phyloP scores from a whole-genome alignment of 352 stramenopile species.

The Phytophthora agathidicida region DNA sequence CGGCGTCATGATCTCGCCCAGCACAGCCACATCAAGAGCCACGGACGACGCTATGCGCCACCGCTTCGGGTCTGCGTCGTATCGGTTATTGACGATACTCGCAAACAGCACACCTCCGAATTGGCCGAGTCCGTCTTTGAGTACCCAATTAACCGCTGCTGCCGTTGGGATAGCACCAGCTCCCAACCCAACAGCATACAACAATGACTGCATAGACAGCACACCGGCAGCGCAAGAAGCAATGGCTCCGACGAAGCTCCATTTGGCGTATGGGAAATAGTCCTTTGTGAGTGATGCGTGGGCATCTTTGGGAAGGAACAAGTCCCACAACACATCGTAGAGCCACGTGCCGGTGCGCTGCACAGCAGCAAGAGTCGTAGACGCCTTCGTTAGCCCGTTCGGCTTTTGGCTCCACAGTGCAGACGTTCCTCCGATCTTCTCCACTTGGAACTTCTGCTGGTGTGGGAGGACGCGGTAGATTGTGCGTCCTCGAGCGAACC shows the following conservation, averaged over 20 bases:
- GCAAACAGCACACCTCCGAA: constrained; percentile 96
- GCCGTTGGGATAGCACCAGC: constrained; percentile 85
- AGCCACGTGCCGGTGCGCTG: constrained; percentile 40
- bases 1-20: constrained; percentile 93
- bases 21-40: constrained; percentile 89
- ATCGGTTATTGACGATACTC: constrained; percentile 90
- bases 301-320: constrained; percentile 93
- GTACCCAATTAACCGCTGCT: constrained; percentile 95
- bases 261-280: constrained; percentile 91
- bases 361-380: constrained; percentile 16
- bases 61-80: constrained; percentile 95
- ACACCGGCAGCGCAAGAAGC: constrained; percentile 87
- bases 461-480: constrained; percentile 30
- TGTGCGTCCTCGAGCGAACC: constrained; percentile 26
- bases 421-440: constrained; percentile 17
- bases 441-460: constrained; percentile 19
- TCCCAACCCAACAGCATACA: constrained; percentile 94
- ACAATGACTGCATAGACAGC: constrained; percentile 93
- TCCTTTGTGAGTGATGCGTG: constrained; percentile 78
- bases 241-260: constrained; percentile 83
- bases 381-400: background rate
- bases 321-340: constrained; percentile 64
- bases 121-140: constrained; percentile 97
- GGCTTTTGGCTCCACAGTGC: constrained; percentile 9
- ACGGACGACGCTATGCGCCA: constrained; percentile 93